A percentile compares a stretch with the other conserved stretches of the same genome.
phyloP scores from a whole-genome alignment of 2,329 filamentous ascomycete genomes.

The Fusarium burgessii region DNA sequence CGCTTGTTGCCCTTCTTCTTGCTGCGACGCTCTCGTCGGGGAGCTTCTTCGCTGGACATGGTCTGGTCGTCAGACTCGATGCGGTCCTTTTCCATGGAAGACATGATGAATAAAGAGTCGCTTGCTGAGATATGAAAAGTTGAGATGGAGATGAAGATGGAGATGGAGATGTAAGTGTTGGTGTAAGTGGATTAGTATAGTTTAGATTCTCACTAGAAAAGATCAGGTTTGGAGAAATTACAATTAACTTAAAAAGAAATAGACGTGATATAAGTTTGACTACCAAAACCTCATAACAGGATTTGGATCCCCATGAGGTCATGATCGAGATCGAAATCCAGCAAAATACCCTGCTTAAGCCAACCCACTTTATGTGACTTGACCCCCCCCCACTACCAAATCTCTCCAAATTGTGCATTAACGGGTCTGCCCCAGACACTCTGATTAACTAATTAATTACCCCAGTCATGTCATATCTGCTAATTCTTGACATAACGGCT shows the following conservation, averaged over 20 bases:
- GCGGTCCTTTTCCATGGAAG: slow-evolving; percentile 47
- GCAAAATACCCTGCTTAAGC: slow-evolving; percentile 13
- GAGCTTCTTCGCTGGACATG: slow-evolving; percentile 42
- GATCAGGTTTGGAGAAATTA: slow-evolving; percentile 20
- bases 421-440: background rate
- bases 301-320: slow-evolving; percentile 49
- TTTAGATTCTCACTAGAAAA: slow-evolving; percentile 11
- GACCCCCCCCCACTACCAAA: slow-evolving; percentile 19
- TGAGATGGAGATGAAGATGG: background rate
- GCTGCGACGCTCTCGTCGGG: slow-evolving; percentile 41
- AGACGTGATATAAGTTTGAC: slow-evolving; percentile 43
- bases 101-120: slow-evolving; percentile 35
- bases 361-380: slow-evolving; percentile 17
- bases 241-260: slow-evolving; percentile 15
- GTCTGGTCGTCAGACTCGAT: slow-evolving; percentile 45
- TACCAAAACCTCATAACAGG: slow-evolving; percentile 43
- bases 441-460: background rate
- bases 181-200: slow-evolving; percentile 16
- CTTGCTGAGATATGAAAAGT: background rate
- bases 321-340: slow-evolving; percentile 41
- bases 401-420: slow-evolving; percentile 6
- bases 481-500: slow-evolving; percentile 58
- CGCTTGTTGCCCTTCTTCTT: slow-evolving; percentile 51
- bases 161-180: background rate
- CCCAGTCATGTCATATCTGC: background rate